These are phyloP conservation scores for Lizanozyma gosingica DNA, from an alignment of 1,139 yeast species.

Conservation along the genomic window DNA sequence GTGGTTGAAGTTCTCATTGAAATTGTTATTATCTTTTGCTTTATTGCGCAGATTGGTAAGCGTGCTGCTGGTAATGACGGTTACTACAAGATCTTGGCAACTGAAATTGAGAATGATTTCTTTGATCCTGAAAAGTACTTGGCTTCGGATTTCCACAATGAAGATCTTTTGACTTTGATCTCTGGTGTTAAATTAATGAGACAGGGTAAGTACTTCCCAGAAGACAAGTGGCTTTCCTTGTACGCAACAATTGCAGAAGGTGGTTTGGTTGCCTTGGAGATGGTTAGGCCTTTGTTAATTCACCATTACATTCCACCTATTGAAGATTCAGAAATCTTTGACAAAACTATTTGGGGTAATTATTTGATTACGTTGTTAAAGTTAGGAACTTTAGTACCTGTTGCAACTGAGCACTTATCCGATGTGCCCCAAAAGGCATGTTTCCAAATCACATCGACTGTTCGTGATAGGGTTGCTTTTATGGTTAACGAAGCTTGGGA, in stretches of 20 bases:
- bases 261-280: constrained; percentile 46
- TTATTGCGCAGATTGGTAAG: constrained; percentile 45
- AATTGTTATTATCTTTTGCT: constrained; percentile 50
- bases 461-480: constrained; percentile 52
- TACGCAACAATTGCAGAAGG: constrained; percentile 57
- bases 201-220: constrained; percentile 56
- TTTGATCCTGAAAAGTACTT: constrained; percentile 25
- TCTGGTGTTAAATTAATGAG: constrained; percentile 52
- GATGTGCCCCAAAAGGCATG: constrained; percentile 72
- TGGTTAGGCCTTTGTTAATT: constrained; percentile 48
- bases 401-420: constrained; percentile 54
- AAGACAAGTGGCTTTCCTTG: constrained; percentile 60
- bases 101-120: constrained; percentile 22
- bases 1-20: constrained; percentile 72
- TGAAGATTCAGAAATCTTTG: constrained; percentile 39
- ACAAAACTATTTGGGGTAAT: constrained; percentile 55
- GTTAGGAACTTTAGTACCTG: constrained; percentile 45
- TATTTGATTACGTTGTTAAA: constrained; percentile 51
- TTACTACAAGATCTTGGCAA: constrained; percentile 18
- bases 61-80: constrained; percentile 40
- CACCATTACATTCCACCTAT: constrained; percentile 46
- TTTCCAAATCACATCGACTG: constrained; percentile 50
- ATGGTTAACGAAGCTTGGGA: constrained; percentile 65
- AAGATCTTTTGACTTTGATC: constrained; percentile 38
- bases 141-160: constrained; percentile 25